phyloP scores from a whole-genome alignment of 2,329 filamentous ascomycete genomes.

The Orbilia javanica region DNA sequence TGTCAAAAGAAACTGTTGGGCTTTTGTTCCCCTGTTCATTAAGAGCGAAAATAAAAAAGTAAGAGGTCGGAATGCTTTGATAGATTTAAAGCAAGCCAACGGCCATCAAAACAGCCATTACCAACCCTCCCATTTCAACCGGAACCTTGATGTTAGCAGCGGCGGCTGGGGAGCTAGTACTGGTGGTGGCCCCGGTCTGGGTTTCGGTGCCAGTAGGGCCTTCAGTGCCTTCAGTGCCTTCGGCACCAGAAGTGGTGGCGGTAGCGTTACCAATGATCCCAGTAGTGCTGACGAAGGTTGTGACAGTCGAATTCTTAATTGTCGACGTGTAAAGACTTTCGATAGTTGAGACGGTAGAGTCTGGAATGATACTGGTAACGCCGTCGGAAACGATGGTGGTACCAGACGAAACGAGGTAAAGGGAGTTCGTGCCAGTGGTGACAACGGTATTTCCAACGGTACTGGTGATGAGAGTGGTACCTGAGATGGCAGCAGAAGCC shows the following conservation, averaged over 20 bases:
- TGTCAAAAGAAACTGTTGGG: not conserved
- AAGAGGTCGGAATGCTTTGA: not conserved
- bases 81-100: slow-evolving; percentile 42
- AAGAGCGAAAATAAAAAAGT: not conserved
- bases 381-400: slow-evolving; percentile 46
- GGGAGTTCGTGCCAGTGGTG: slow-evolving; percentile 50
- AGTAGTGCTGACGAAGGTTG: slow-evolving; percentile 24
- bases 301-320: not conserved
- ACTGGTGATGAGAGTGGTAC: slow-evolving; percentile 41
- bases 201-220: not conserved
- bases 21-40: not conserved
- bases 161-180: slow-evolving; percentile 32
- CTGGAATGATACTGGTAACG: slow-evolving; percentile 35
- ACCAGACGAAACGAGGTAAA: slow-evolving; percentile 46
- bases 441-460: slow-evolving; percentile 22
- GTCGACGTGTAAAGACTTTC: slow-evolving; percentile 30
- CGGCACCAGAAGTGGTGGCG: not conserved
- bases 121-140: slow-evolving; percentile 43
- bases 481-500: slow-evolving; percentile 36
- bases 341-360: slow-evolving; percentile 37
- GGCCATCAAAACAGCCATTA: slow-evolving; percentile 40
- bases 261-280: slow-evolving; percentile 26
- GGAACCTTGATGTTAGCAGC: slow-evolving; percentile 53
- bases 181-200: slow-evolving; percentile 20
- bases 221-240: slow-evolving; percentile 14